Evolutionary conservation across 192 early-diverging fungal species (phyloP).

Genomic region (Mortierella hygrophila): DNA sequence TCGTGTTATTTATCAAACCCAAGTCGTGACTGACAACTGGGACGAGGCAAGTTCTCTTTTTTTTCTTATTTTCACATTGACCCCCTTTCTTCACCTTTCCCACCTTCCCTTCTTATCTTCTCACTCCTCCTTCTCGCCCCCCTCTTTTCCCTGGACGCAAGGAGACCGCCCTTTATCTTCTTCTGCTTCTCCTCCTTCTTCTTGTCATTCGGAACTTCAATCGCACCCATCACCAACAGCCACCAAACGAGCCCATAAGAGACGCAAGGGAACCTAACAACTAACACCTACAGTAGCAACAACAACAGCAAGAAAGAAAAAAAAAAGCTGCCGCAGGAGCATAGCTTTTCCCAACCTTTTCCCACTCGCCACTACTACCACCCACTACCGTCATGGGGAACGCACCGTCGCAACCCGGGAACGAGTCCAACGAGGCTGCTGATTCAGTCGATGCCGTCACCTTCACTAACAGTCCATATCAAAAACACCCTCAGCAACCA

Average conservation of each 20-base stretch:
- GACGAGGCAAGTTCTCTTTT: background rate
- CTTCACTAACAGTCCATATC: conserved; percentile 44
- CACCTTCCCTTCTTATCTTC: background rate
- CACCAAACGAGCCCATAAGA: background rate
- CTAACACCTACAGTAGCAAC: background rate
- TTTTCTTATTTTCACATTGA: background rate
- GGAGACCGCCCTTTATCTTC: background rate
- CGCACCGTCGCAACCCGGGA: conserved; percentile 33
- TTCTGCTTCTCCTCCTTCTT: too few relatives aligned
- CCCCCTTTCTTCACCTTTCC: background rate
- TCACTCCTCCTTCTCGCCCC: background rate
- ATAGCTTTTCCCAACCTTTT: background rate
- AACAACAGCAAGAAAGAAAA: background rate
- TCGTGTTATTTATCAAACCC: background rate
- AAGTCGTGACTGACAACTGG: background rate
- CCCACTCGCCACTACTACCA: background rate
- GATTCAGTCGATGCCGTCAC: conserved; percentile 45
- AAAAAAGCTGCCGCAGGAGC: background rate
- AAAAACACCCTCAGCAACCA: conserved; percentile 16
- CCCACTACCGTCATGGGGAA: conserved; percentile 32
- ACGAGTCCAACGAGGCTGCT: conserved; percentile 11
- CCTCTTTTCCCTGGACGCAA: background rate
- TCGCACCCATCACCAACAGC: background rate
- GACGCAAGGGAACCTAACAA: background rate
- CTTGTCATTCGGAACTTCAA: background rate